phyloP scores from a whole-genome alignment of 1,139 yeast species.

The Kazachstania sp. region DNA sequence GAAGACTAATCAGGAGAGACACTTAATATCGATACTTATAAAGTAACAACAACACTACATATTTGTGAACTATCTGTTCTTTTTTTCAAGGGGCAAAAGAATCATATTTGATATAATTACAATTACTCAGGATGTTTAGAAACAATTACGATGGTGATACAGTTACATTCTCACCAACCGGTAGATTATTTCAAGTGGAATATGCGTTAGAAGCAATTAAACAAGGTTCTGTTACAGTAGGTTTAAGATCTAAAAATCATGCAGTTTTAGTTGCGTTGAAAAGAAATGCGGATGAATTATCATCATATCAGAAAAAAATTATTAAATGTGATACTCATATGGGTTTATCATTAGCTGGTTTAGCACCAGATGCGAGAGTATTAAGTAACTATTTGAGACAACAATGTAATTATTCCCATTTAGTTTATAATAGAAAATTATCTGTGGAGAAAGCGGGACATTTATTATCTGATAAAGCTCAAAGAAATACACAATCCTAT shows the following conservation, averaged over 20 bases:
- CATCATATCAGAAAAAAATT: conserved; percentile 91
- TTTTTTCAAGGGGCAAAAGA: too few relatives aligned
- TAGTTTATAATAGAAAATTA: conserved; percentile 83
- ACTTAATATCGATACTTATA: too few relatives aligned
- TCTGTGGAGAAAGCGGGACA: conserved; percentile 78
- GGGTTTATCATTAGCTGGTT: conserved; percentile 93
- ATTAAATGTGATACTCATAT: conserved; percentile 86
- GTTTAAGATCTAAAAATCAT: conserved; percentile 73
- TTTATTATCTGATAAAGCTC: conserved; percentile 92
- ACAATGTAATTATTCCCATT: conserved; percentile 80
- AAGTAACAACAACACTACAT: too few relatives aligned
- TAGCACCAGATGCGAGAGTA: conserved; percentile 97
- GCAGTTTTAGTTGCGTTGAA: conserved; percentile 90
- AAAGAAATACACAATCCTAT: conserved; percentile 88
- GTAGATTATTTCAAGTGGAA: conserved; percentile 89
- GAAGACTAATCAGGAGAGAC: too few relatives aligned
- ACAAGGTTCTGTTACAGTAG: conserved; percentile 97
- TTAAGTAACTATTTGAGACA: conserved; percentile 81
- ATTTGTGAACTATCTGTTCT: too few relatives aligned
- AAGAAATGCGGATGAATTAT: conserved; percentile 93
- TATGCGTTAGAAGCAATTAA: conserved; percentile 96
- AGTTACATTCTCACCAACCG: conserved; percentile 95
- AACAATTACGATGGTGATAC: conserved; percentile 98
- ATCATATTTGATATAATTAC: not conserved
- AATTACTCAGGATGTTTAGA: conserved; percentile 52